phyloP scores from a whole-genome alignment of 495 filamentous ascomycete species.

The Parmelia sp. region DNA sequence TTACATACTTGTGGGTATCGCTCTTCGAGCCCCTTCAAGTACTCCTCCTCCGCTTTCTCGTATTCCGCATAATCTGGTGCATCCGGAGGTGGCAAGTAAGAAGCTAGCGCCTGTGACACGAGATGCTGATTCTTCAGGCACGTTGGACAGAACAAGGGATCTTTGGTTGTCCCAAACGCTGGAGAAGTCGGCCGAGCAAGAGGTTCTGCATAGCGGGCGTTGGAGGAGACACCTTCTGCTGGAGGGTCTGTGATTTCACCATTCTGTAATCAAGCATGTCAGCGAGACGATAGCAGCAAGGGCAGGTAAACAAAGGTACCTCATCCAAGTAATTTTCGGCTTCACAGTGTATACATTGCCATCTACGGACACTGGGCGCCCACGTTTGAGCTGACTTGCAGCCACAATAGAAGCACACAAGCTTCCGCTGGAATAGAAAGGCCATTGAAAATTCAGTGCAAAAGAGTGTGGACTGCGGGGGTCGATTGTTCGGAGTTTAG shows the following conservation, averaged over 20 bases:
- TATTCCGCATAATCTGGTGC: constrained; percentile 55
- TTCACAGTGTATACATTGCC: constrained; percentile 67
- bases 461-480: neutral
- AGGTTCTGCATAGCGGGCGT: constrained; percentile 29
- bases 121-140: constrained; percentile 81
- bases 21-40: constrained; percentile 59
- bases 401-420: constrained; percentile 76
- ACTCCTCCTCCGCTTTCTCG: constrained; percentile 52
- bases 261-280: constrained; percentile 43
- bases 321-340: constrained; percentile 76
- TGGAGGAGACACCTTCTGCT: constrained; percentile 42
- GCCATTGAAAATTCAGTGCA: constrained; percentile 34
- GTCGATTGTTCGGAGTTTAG: constrained; percentile 12
- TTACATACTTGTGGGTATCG: constrained; percentile 80
- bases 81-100: constrained; percentile 63
- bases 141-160: constrained; percentile 63
- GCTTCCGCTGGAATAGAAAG: constrained; percentile 40
- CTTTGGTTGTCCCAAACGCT: constrained; percentile 35
- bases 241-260: constrained; percentile 86
- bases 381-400: constrained; percentile 49
- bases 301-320: constrained; percentile 31
- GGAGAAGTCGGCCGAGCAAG: constrained; percentile 30
- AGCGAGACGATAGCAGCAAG: constrained; percentile 16
- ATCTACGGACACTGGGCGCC: constrained; percentile 49
- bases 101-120: constrained; percentile 57